Percentiles rank a stretch among this genome's conserved stretches.
Conservation (phyloP, 2,329 filamentous ascomycete genomes). For the Cordyceps fumosorosea region DNA sequence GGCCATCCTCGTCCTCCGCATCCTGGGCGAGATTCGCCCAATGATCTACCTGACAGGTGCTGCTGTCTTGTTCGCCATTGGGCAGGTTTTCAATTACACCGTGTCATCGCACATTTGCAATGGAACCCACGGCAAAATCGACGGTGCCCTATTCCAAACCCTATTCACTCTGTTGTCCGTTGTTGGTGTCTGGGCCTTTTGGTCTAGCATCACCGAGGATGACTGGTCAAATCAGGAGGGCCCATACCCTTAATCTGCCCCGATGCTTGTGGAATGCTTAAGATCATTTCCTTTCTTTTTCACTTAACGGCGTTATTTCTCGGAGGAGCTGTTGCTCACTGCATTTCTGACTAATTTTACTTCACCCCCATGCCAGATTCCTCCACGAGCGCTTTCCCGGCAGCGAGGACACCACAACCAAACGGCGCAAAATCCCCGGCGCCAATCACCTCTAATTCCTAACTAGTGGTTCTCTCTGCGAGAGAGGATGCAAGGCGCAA, state of each 20-base stretch:
- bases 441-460: background rate
- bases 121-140: slow-evolving; percentile 76
- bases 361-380: slow-evolving; percentile 15
- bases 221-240: slow-evolving; percentile 70
- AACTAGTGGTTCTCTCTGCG: background rate
- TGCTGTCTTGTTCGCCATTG: slow-evolving; percentile 76
- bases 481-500: background rate
- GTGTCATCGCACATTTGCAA: slow-evolving; percentile 86
- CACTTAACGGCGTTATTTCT: slow-evolving; percentile 19
- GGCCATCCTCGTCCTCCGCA: slow-evolving; percentile 70
- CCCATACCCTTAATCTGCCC: slow-evolving; percentile 30
- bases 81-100: slow-evolving; percentile 94
- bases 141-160: slow-evolving; percentile 88
- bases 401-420: background rate
- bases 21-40: slow-evolving; percentile 84
- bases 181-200: slow-evolving; percentile 84
- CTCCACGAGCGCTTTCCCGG: slow-evolving; percentile 7
- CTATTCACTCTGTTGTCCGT: slow-evolving; percentile 85
- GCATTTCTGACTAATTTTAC: slow-evolving; percentile 12
- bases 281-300: slow-evolving; percentile 13
- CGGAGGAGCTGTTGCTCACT: slow-evolving; percentile 17
- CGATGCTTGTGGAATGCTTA: slow-evolving; percentile 5
- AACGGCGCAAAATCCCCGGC: background rate
- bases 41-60: slow-evolving; percentile 80
- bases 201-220: slow-evolving; percentile 98